Percentiles rank a stretch among this genome's conserved stretches.
Evolutionary conservation across 2,329 filamentous ascomycete species (phyloP).

Genomic region (Hypoxylon sp.): DNA sequence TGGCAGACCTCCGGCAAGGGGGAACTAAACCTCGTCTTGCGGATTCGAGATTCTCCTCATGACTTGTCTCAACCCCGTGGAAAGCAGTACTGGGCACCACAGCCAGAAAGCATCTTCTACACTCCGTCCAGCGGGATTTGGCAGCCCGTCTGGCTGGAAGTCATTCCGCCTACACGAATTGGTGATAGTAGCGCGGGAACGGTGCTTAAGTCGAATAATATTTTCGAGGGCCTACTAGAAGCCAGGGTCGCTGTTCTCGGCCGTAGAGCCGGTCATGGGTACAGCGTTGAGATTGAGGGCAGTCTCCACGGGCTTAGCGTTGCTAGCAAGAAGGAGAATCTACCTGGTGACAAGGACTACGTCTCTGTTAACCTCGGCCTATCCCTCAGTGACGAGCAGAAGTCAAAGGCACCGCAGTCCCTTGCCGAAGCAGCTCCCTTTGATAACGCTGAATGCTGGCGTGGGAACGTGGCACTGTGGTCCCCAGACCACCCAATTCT

Average conservation of each 20-base stretch:
- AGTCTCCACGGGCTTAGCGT: constrained; percentile 64
- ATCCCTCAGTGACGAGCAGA: constrained; percentile 60
- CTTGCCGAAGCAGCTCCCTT: constrained; percentile 54
- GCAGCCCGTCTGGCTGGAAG: constrained; percentile 70
- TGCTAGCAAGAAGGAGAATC: constrained; percentile 57
- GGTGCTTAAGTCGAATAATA: constrained; percentile 67
- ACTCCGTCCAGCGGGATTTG: constrained; percentile 70
- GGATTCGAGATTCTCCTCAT: constrained; percentile 73
- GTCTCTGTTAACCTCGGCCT: constrained; percentile 63
- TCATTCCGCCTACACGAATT: constrained; percentile 65
- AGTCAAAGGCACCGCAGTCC: constrained; percentile 56
- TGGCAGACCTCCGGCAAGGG: constrained; percentile 46
- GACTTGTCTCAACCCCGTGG: constrained; percentile 75
- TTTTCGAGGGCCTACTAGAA: constrained; percentile 64
- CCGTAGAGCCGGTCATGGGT: constrained; percentile 60
- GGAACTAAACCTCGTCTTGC: constrained; percentile 63
- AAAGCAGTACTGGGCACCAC: constrained; percentile 75
- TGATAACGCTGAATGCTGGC: constrained; percentile 60
- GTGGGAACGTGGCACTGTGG: constrained; percentile 71
- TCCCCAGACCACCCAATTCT: constrained; percentile 69
- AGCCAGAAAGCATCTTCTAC: constrained; percentile 72
- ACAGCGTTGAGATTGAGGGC: constrained; percentile 66
- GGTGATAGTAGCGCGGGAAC: constrained; percentile 71
- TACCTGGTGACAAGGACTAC: constrained; percentile 65
- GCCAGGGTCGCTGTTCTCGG: constrained; percentile 65